Evolutionary conservation across 805 yeast genomes (phyloP).

Genomic region (Myxozyma geophila): DNA sequence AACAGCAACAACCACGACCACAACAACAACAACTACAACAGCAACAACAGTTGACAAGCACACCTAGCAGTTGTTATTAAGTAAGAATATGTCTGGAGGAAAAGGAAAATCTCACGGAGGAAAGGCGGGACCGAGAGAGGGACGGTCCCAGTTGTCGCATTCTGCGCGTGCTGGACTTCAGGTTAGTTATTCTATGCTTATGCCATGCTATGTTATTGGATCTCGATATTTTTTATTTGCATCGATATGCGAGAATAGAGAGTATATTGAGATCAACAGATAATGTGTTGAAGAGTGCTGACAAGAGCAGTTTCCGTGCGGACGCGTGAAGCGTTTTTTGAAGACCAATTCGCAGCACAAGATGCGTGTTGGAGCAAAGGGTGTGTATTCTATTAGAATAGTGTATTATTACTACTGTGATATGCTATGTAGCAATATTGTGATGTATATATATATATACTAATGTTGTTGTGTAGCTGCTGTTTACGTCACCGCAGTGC

Average conservation of each 20-base stretch:
- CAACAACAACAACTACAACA: background rate
- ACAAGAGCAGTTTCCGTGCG: constrained; percentile 82
- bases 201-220: too few species aligned
- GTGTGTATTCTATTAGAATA: constrained; percentile 37
- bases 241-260: too few species aligned
- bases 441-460: background rate
- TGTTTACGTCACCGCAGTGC: constrained; percentile 92
- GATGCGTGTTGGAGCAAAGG: constrained; percentile 78
- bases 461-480: constrained; percentile 58
- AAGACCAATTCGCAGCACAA: constrained; percentile 87
- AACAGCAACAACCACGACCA: background rate
- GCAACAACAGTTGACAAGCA: too few species aligned
- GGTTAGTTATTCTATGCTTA: constrained; percentile 18
- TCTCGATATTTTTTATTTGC: too few species aligned
- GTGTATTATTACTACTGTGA: background rate
- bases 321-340: constrained; percentile 96
- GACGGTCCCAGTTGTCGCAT: constrained; percentile 73
- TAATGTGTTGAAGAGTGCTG: background rate
- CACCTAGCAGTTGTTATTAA: too few species aligned
- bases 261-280: background rate
- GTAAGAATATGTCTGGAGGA: constrained; percentile 75
- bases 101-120: constrained; percentile 79
- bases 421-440: too few species aligned
- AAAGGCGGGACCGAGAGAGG: constrained; percentile 81
- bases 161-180: constrained; percentile 89